These are phyloP conservation scores for Medicago ruthenica DNA, from an alignment of 306 rosid species.

Conservation along the genomic window DNA sequence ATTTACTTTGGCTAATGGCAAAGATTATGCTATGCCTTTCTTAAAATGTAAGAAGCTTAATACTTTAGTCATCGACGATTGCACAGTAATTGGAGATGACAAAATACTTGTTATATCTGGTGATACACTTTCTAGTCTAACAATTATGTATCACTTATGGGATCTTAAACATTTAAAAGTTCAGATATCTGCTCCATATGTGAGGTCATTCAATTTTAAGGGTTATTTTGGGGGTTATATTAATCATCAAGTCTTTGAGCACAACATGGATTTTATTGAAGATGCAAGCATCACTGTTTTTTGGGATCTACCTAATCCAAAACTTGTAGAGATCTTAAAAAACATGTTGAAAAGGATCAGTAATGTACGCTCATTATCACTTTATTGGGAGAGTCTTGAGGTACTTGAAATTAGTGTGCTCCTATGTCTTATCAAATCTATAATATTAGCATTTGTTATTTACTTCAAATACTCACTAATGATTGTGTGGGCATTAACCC, in stretches of 20 bases:
- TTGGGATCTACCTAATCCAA: rapidly evolving
- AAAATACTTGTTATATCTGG: not conserved
- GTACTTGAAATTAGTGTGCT: not conserved
- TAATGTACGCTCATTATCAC: not conserved
- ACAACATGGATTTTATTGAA: not conserved
- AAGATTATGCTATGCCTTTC: no score
- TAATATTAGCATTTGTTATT: not conserved
- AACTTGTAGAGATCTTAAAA: not conserved
- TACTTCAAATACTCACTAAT: not conserved
- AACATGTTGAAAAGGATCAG: not conserved
- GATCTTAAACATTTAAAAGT: not conserved
- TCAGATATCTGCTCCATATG: not conserved
- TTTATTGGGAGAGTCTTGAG: not conserved
- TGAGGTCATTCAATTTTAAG: not conserved
- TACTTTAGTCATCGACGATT: not conserved
- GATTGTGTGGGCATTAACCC: not conserved
- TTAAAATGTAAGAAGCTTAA: not conserved
- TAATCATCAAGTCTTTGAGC: not conserved
- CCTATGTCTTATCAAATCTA: not conserved
- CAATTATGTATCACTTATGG: not conserved
- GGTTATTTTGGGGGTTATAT: not conserved
- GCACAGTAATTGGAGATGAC: not conserved
- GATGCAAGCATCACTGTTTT: not conserved
- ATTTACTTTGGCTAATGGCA: no score
- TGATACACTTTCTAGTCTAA: not conserved